These are phyloP conservation scores for Filosporella fistucella DNA, from an alignment of 495 filamentous ascomycete genomes.

Conservation along the genomic window DNA sequence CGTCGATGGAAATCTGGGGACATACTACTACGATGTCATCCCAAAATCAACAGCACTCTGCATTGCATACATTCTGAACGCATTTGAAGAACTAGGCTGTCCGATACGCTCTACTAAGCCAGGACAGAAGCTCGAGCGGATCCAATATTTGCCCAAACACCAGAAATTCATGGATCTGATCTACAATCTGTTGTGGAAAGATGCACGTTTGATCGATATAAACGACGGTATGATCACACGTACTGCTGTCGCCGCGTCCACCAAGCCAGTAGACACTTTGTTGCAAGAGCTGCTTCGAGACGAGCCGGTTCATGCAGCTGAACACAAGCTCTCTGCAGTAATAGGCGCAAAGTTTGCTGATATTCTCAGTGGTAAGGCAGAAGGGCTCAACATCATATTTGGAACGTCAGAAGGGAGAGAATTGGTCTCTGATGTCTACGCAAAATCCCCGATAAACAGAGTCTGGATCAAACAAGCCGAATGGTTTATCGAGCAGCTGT, in stretches of 20 bases:
- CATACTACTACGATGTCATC: too few species aligned
- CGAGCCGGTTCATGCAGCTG: conserved; percentile 32
- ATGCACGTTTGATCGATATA: conserved; percentile 35
- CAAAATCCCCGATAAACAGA: conserved; percentile 35
- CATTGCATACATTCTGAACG: conserved; percentile 33
- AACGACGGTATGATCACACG: conserved; percentile 30
- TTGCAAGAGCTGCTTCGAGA: conserved; percentile 30
- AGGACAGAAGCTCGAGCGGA: conserved; percentile 29
- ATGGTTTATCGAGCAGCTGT: conserved; percentile 33
- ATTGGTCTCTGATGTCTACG: conserved; percentile 39
- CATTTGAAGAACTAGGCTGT: conserved; percentile 38
- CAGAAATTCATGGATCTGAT: conserved; percentile 29
- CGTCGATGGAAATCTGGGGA: too few species aligned
- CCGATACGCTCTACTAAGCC: conserved; percentile 24
- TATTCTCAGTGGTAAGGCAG: conserved; percentile 35
- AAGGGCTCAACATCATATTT: conserved; percentile 44
- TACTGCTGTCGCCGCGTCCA: conserved; percentile 30
- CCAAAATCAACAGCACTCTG: conserved; percentile 30
- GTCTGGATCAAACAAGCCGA: conserved; percentile 34
- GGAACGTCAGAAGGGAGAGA: conserved; percentile 38
- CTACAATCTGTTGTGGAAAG: conserved; percentile 34
- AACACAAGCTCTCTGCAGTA: conserved; percentile 36
- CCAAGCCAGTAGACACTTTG: conserved; percentile 28
- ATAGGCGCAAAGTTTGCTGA: conserved; percentile 37
- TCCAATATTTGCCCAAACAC: conserved; percentile 31